These are phyloP conservation scores for Mortierella alpina DNA, from an alignment of 192 early-diverging fungal genomes.

Conservation along the genomic window DNA sequence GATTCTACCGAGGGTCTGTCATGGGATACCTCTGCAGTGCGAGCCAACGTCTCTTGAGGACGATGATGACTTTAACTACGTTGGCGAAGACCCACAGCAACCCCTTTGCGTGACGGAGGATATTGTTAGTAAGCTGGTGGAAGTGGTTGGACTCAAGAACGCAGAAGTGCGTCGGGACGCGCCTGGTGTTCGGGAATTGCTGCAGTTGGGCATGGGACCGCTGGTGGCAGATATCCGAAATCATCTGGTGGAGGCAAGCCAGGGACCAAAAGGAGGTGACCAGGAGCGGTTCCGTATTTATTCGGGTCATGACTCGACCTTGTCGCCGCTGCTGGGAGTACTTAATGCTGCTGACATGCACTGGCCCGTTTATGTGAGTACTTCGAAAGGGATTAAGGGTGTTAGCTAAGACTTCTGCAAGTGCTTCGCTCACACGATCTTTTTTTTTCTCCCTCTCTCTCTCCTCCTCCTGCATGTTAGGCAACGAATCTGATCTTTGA, in stretches of 20 bases:
- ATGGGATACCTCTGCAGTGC: conserved; percentile 8
- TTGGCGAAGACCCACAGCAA: neutral
- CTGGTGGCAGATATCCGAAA: neutral
- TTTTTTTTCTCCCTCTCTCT: neutral
- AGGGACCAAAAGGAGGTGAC: neutral
- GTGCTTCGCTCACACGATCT: neutral
- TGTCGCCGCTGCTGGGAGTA: conserved; percentile 17
- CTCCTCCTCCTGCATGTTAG: neutral
- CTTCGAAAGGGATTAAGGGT: neutral
- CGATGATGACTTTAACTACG: no score
- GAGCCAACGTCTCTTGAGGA: neutral
- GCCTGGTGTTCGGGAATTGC: neutral
- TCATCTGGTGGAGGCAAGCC: neutral
- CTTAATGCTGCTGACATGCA: conserved; percentile 18
- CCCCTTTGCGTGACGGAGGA: neutral
- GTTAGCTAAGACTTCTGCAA: no score
- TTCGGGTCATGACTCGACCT: conserved; percentile 25
- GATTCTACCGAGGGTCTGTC: conserved; percentile 15
- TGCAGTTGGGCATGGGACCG: conserved; percentile 26
- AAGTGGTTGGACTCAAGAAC: neutral
- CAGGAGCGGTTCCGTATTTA: conserved; percentile 3
- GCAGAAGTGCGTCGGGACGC: conserved; percentile 10
- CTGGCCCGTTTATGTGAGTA: conserved; percentile 34
- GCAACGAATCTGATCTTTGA: conserved; percentile 30
- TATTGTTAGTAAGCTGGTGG: neutral